Conservation (phyloP, 805 yeast genomes). For the Kregervanrija pseudodelftensis region DNA sequence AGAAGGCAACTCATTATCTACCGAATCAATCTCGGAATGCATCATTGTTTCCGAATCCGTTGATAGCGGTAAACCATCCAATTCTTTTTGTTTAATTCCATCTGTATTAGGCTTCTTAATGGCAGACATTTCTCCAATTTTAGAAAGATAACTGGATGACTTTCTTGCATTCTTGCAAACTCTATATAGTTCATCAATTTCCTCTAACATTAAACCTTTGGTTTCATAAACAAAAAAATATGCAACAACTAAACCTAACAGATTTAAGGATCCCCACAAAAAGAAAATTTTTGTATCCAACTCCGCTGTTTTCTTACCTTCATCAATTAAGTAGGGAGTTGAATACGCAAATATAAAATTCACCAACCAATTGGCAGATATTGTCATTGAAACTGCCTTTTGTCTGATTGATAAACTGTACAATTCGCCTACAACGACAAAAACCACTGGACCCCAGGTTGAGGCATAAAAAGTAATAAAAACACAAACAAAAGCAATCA, state of each 20-base stretch:
- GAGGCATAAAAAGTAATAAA: conserved; percentile 75
- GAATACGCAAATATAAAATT: conserved; percentile 69
- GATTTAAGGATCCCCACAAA: conserved; percentile 70
- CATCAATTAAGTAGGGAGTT: conserved; percentile 69
- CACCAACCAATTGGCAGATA: conserved; percentile 75
- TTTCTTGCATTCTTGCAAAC: conserved; percentile 48
- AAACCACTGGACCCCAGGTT: conserved; percentile 77
- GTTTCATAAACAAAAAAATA: conserved; percentile 73
- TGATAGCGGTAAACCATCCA: neutral
- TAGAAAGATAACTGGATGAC: conserved; percentile 38
- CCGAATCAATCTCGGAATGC: no score
- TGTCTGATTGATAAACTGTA: conserved; percentile 70
- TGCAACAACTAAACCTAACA: conserved; percentile 50
- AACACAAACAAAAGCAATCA: conserved; percentile 59
- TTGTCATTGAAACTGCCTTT: conserved; percentile 67
- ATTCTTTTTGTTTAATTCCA: neutral
- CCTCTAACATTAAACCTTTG: conserved; percentile 71
- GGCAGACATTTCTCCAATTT: neutral
- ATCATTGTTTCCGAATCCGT: no score
- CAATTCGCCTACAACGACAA: conserved; percentile 65
- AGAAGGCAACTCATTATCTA: no score
- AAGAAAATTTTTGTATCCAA: conserved; percentile 69
- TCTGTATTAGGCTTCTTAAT: neutral
- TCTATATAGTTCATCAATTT: conserved; percentile 68
- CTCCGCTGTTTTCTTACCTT: conserved; percentile 60